Conservation (phyloP, 169 alveolate species). For the Plasmodium cynomolgi region DNA sequence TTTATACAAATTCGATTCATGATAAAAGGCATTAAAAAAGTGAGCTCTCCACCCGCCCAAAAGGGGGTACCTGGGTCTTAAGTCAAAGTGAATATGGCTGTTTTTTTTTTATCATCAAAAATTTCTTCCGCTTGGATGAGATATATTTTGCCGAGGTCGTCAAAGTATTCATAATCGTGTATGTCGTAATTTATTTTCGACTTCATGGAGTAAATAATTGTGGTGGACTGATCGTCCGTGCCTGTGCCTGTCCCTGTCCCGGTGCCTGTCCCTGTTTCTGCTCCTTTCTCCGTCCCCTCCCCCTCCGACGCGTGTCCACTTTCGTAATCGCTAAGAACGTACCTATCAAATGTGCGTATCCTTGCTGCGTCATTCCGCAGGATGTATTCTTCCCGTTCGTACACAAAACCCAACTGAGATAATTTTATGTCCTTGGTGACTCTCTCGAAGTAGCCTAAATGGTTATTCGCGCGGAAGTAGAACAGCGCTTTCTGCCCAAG, state of each 20-base stretch:
- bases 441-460: constrained; percentile 56
- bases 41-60: constrained; percentile 80
- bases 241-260: no score
- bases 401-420: constrained; percentile 55
- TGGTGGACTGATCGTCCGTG: not conserved
- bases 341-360: constrained; percentile 65
- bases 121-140: constrained; percentile 50
- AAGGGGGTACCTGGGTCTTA: constrained; percentile 81
- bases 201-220: constrained; percentile 46
- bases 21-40: constrained; percentile 45
- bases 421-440: constrained; percentile 44
- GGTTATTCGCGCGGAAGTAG: constrained; percentile 27
- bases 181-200: constrained; percentile 37
- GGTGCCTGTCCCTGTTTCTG: no score
- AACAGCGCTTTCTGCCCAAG: constrained; percentile 48
- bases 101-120: constrained; percentile 31
- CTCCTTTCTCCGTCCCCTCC: not conserved
- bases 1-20: constrained; percentile 41
- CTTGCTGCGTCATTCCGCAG: constrained; percentile 42
- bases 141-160: constrained; percentile 60
- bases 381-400: constrained; percentile 66
- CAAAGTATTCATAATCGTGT: constrained; percentile 56
- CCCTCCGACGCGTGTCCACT: constrained; percentile 13
- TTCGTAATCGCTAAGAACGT: constrained; percentile 48
- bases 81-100: constrained; percentile 16